These are phyloP conservation scores for Brassica hybrid DNA, from an alignment of 441 rosid genomes.

Conservation along the genomic window DNA sequence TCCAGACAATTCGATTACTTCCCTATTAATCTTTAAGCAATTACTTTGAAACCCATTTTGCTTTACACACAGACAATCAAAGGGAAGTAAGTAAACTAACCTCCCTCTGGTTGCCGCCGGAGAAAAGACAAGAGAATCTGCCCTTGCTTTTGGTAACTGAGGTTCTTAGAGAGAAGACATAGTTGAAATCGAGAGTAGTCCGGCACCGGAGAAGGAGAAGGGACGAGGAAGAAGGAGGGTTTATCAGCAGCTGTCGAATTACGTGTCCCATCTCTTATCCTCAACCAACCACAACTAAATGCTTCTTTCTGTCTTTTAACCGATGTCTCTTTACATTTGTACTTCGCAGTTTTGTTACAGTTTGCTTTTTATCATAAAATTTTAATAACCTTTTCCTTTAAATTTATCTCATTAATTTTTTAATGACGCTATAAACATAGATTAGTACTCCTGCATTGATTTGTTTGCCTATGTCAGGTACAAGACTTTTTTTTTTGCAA, in stretches of 20 bases:
- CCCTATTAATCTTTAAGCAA: too few species aligned
- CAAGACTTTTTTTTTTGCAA: too few species aligned
- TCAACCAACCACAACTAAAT: neutral
- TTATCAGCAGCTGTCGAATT: constrained; percentile 24
- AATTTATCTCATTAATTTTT: too few species aligned
- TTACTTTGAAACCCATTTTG: too few species aligned
- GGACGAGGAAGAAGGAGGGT: constrained; percentile 13
- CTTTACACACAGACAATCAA: neutral
- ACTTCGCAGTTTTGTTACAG: too few species aligned
- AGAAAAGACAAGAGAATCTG: constrained; percentile 66
- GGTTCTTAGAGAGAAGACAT: constrained; percentile 50
- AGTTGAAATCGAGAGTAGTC: constrained; percentile 36
- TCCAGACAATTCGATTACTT: neutral
- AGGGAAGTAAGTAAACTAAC: constrained; percentile 37
- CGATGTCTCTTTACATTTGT: too few species aligned
- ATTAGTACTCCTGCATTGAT: too few species aligned
- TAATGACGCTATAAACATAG: neutral
- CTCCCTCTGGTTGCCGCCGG: constrained; percentile 58
- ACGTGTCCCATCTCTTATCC: constrained; percentile 40
- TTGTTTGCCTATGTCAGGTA: too few species aligned
- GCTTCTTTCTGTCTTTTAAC: too few species aligned
- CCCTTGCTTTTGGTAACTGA: constrained; percentile 50
- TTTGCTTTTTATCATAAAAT: neutral
- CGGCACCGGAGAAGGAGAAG: constrained; percentile 31
- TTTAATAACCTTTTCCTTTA: too few species aligned